These are phyloP conservation scores for Colletotrichum sp. DNA, from an alignment of 2,329 filamentous ascomycete species.

Conservation along the genomic window DNA sequence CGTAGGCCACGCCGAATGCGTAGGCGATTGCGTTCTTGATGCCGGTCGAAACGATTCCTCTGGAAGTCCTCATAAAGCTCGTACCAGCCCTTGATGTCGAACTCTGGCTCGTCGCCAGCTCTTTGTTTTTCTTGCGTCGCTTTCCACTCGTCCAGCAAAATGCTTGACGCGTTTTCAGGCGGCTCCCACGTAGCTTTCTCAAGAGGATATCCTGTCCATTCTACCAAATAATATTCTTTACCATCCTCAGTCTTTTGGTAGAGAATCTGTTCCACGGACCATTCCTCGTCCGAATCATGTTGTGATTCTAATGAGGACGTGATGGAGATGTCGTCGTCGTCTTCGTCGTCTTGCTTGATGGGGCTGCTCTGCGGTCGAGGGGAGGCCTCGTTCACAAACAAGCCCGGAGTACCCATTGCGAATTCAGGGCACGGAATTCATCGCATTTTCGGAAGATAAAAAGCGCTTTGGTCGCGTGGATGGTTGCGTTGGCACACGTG, in stretches of 20 bases:
- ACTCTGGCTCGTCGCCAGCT: constrained; percentile 35
- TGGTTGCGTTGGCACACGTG: background rate
- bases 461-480: background rate
- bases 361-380: background rate
- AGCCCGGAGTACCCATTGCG: background rate
- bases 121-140: constrained; percentile 40
- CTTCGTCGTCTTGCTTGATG: constrained; percentile 23
- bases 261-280: constrained; percentile 53
- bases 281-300: constrained; percentile 48
- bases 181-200: constrained; percentile 57
- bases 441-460: background rate
- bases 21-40: constrained; percentile 7
- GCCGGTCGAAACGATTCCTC: background rate
- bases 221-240: constrained; percentile 35
- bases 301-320: constrained; percentile 37
- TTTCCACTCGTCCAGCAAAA: constrained; percentile 48
- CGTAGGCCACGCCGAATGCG: constrained; percentile 8
- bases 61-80: constrained; percentile 14
- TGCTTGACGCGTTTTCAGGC: constrained; percentile 41
- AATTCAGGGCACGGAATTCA: background rate
- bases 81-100: constrained; percentile 40
- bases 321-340: constrained; percentile 35
- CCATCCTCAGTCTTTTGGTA: constrained; percentile 24
- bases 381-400: background rate
- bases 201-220: constrained; percentile 41